Base-by-base conservation (phyloP, 2,329 filamentous ascomycete genomes). In the Fusarium sambucinum region DNA sequence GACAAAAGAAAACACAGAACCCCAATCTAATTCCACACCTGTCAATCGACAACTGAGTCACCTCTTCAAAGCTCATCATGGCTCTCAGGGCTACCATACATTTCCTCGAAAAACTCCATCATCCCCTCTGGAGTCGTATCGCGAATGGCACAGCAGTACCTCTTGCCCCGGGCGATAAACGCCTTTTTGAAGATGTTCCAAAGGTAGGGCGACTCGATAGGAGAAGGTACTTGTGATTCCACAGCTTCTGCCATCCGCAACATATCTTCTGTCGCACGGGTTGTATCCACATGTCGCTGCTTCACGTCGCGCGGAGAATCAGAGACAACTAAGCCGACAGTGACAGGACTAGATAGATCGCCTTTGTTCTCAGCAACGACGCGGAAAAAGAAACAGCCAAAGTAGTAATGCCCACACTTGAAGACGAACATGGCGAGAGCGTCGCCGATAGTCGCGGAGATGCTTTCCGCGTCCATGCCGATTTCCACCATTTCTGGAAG, bases 61-160 rank as follows among this genome's bases (percentile, higher is more conserved):
- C 27, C 27, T 27, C 25, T 4, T 25, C 27, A 9, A 3, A 27
- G 27, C 8, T 9, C 27, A 6, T 27, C 27, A 27, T 8, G 8
- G 8, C 6, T 9, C 27, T 27, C 6, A 27, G 27, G 27, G 27
- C 14, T 1, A 17, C 16, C 32, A 17, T 8, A 9, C 32, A 14
- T 14, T 16, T 14, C 32, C 14, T 33, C 44, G 5, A 47, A 13
- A 12, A 1, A 16, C 14, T 0, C 4, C 29, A 33, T 6, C 11
- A 47, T 23, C 2, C 23, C 10, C 4, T 47, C 16, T 1, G 19
- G 45, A 2, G 14, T 23, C 6, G 5, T 10, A 0, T 0, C 9
- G 5, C 10, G 0, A 3, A 12, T 3, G 12, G 3, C 5, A 6
- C 8, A 23, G 11, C 19, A 16, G 13, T 47, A 47, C 12, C 16